Conservation (phyloP, 139 green algal species). For the Tetradesmus lagerheimii region DNA sequence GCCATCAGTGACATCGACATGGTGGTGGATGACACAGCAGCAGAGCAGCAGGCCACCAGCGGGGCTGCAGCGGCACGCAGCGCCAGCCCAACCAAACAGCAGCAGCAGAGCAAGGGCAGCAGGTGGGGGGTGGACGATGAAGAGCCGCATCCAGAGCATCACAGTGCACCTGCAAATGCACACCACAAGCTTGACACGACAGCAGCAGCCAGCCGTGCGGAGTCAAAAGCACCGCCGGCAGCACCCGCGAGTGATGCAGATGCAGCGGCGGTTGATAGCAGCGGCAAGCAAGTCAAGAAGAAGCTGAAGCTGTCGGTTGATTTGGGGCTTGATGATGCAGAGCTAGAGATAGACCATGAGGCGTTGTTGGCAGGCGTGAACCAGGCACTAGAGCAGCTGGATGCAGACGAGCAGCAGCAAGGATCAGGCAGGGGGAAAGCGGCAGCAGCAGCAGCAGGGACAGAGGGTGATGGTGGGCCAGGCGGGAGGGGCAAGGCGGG, state of each 20-base stretch:
- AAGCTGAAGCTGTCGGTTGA: not conserved
- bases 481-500: not conserved
- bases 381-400: constrained; percentile 16
- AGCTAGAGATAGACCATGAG: constrained; percentile 22
- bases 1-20: constrained; percentile 28
- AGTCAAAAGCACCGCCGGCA: not conserved
- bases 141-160: not conserved
- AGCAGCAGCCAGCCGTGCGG: not conserved
- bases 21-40: constrained; percentile 12
- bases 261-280: not conserved
- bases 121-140: constrained; percentile 16
- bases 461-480: not conserved
- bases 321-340: not conserved
- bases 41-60: constrained; percentile 17
- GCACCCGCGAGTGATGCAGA: not conserved
- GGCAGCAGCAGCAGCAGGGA: not conserved
- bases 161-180: not conserved
- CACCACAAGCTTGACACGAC: not conserved
- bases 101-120: not conserved
- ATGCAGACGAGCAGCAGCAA: constrained; percentile 34
- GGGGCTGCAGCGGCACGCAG: not conserved
- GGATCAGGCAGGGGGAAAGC: not conserved
- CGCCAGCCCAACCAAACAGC: not conserved
- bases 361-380: constrained; percentile 38
- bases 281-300: not conserved